These are phyloP conservation scores for Nitzschia putrida DNA, from an alignment of 108 stramenopile genomes.

Conservation along the genomic window DNA sequence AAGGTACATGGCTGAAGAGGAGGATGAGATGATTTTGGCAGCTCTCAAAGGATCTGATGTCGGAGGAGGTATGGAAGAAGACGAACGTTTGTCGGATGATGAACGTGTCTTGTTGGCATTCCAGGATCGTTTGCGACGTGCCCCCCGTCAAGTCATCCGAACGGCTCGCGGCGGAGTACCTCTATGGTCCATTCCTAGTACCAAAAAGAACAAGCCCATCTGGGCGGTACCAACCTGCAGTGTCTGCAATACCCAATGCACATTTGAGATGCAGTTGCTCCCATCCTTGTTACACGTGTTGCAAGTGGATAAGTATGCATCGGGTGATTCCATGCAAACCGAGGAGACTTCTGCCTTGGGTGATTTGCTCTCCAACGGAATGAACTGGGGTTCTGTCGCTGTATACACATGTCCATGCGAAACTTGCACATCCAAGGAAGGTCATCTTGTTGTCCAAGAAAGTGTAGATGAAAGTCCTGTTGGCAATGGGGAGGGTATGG, in stretches of 20 bases:
- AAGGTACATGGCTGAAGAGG: constrained; percentile 82
- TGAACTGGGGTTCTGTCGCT: constrained; percentile 84
- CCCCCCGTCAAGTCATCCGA: constrained; percentile 75
- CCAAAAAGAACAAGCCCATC: constrained; percentile 11
- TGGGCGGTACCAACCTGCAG: constrained; percentile 38
- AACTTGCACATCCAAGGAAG: constrained; percentile 57
- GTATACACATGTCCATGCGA: constrained; percentile 66
- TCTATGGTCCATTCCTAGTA: constrained; percentile 76
- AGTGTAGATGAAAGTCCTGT: constrained; percentile 37
- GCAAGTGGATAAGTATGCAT: constrained; percentile 35
- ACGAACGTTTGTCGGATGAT: constrained; percentile 70
- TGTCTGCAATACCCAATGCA: constrained; percentile 48
- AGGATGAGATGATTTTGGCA: constrained; percentile 74
- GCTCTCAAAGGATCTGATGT: constrained; percentile 45
- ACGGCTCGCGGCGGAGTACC: constrained; percentile 79
- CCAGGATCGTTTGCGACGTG: constrained; percentile 65
- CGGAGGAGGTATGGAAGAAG: constrained; percentile 32
- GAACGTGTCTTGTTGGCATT: constrained; percentile 71
- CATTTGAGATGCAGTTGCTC: constrained; percentile 75
- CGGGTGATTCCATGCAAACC: background rate
- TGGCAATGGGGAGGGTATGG: constrained; percentile 19
- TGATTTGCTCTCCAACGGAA: constrained; percentile 52
- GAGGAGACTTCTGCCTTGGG: constrained; percentile 1
- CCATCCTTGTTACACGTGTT: constrained; percentile 75
- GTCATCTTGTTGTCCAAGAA: constrained; percentile 56